These are phyloP conservation scores for Smittium mucronatum DNA, from an alignment of 371 early-diverging fungal species.

Conservation along the genomic window DNA sequence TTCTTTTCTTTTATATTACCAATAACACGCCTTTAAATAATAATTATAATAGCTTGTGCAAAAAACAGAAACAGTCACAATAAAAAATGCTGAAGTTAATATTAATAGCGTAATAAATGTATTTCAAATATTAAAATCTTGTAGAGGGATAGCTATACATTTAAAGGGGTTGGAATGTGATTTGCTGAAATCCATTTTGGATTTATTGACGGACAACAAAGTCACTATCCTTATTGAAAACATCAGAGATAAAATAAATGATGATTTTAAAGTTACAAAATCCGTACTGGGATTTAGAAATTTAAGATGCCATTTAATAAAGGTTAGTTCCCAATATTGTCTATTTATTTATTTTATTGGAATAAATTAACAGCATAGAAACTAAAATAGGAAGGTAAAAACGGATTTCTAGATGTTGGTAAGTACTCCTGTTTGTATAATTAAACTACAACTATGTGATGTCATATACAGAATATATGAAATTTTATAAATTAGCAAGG, in stretches of 20 bases:
- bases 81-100: constrained; percentile 49
- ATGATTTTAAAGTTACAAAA: constrained; percentile 53
- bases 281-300: constrained; percentile 60
- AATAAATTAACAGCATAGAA: not conserved
- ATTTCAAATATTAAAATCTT: constrained; percentile 43
- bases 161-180: constrained; percentile 26
- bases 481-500: constrained; percentile 39
- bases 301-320: constrained; percentile 73
- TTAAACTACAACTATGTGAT: not conserved
- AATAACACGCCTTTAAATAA: no score
- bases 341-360: not conserved
- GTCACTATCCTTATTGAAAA: constrained; percentile 25
- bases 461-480: constrained; percentile 1
- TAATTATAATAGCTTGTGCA: constrained; percentile 36
- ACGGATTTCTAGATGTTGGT: constrained; percentile 82
- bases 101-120: constrained; percentile 57
- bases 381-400: constrained; percentile 50
- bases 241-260: constrained; percentile 45
- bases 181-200: constrained; percentile 34
- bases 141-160: constrained; percentile 28
- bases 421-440: constrained; percentile 15
- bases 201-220: constrained; percentile 23
- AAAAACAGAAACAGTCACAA: constrained; percentile 32
- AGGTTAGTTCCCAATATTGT: constrained; percentile 24
- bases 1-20: no score